These are phyloP conservation scores for Daldinia childiae DNA, from an alignment of 495 filamentous ascomycete species.

Conservation along the genomic window DNA sequence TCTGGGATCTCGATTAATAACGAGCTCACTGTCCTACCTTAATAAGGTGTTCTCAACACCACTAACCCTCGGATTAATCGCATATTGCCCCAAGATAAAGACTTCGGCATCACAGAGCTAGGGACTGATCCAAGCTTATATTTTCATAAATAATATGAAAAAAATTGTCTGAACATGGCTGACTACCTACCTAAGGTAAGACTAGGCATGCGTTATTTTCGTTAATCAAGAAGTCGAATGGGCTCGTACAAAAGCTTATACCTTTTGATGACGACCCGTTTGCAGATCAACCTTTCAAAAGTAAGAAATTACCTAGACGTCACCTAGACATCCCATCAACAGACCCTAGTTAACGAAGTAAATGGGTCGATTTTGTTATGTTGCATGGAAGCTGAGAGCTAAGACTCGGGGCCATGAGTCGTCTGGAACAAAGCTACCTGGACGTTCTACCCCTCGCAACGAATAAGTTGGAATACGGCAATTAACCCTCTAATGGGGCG, in stretches of 20 bases:
- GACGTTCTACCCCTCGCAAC: neutral
- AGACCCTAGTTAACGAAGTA: neutral
- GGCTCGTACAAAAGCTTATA: neutral
- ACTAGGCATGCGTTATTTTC: slow-evolving; percentile 1
- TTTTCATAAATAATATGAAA: neutral
- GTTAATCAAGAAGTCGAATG: neutral
- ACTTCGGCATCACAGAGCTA: neutral
- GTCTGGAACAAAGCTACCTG: neutral
- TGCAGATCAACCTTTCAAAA: neutral
- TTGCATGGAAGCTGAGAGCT: neutral
- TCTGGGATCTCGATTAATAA: neutral
- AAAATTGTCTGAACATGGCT: neutral
- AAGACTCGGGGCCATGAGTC: neutral
- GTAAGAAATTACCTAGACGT: neutral
- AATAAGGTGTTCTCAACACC: neutral
- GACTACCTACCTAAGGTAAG: neutral
- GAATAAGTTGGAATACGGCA: neutral
- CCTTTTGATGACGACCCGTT: neutral
- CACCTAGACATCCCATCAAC: neutral
- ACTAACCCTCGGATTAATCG: neutral
- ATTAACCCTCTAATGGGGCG: neutral
- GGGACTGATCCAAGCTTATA: neutral
- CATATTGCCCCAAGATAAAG: neutral
- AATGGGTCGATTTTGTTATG: neutral
- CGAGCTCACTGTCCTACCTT: neutral